A percentile compares a stretch with the other conserved stretches of the same genome.
Conservation (phyloP, 176 grass and related monocot genomes). For the Dendrocalamus sinicus region DNA sequence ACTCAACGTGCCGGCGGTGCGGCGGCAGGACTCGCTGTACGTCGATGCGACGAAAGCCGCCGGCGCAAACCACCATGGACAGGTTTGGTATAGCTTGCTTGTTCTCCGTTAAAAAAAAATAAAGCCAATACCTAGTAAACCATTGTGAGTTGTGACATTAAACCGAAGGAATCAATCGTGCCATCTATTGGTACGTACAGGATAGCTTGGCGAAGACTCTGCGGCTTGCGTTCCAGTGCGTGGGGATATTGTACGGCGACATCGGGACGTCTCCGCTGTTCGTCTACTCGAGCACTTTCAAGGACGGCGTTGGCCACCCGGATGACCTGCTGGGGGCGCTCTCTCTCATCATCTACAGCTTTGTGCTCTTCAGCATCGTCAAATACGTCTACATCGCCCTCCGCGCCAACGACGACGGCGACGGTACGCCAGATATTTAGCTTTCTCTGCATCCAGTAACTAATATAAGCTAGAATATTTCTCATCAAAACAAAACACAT, state of each 20-base stretch:
- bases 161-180: background rate
- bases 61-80: constrained; percentile 3
- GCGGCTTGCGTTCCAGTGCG: constrained; percentile 52
- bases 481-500: too few relatives aligned
- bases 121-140: background rate
- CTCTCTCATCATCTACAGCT: constrained; percentile 57
- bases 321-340: constrained; percentile 53
- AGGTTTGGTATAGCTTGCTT: background rate
- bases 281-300: constrained; percentile 59
- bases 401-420: constrained; percentile 53
- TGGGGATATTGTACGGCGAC: constrained; percentile 62
- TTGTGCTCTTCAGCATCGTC: constrained; percentile 45
- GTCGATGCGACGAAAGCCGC: constrained; percentile 17
- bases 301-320: constrained; percentile 31
- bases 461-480: too few relatives aligned
- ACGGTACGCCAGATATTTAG: constrained; percentile 24
- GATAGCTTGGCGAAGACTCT: constrained; percentile 35
- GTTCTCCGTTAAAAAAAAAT: background rate
- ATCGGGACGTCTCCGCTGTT: constrained; percentile 57
- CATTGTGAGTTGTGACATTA: background rate
- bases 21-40: constrained; percentile 40
- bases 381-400: constrained; percentile 59
- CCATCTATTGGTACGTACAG: constrained; percentile 3
- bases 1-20: background rate
- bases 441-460: too few relatives aligned